A percentile compares a stretch with the other conserved stretches of the same genome.
Evolutionary conservation across 257 asterid species (phyloP).

Genomic region (Solanum appendiculatum): DNA sequence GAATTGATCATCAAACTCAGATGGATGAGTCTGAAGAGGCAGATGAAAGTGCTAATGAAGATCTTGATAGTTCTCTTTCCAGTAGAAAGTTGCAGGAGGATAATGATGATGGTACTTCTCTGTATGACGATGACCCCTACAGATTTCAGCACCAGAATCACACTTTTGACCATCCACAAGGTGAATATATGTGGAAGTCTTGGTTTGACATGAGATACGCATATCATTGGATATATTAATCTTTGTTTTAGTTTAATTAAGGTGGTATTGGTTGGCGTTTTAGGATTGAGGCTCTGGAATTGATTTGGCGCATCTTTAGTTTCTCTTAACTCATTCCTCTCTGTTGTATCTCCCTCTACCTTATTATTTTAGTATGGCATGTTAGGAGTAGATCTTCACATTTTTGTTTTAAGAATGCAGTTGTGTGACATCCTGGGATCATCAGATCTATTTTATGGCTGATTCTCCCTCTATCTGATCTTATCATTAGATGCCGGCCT

Average conservation of each 20-base stretch:
- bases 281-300: background rate
- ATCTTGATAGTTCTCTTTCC: slow-evolving; percentile 32
- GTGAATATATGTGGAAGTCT: slow-evolving; percentile 18
- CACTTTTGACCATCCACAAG: slow-evolving; percentile 42
- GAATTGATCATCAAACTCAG: slow-evolving; percentile 24
- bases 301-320: background rate
- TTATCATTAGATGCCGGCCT: background rate
- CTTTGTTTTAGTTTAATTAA: background rate
- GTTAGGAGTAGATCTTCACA: background rate
- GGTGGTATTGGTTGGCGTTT: background rate
- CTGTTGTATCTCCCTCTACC: background rate
- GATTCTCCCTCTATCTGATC: background rate
- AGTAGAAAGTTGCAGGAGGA: slow-evolving; percentile 40
- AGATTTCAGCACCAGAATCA: slow-evolving; percentile 26
- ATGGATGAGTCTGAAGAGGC: slow-evolving; percentile 36
- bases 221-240: background rate
- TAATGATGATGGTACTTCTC: slow-evolving; percentile 39
- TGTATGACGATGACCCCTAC: slow-evolving; percentile 35
- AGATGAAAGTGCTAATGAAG: slow-evolving; percentile 38
- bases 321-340: background rate
- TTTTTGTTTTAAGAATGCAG: background rate
- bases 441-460: background rate
- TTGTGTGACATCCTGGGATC: background rate
- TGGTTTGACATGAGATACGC: background rate
- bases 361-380: background rate